A percentile compares a stretch with the other conserved stretches of the same genome.
These are phyloP conservation scores for Moniliophthora roreri DNA, from an alignment of 1,284 basidiomycete species.

Conservation along the genomic window DNA sequence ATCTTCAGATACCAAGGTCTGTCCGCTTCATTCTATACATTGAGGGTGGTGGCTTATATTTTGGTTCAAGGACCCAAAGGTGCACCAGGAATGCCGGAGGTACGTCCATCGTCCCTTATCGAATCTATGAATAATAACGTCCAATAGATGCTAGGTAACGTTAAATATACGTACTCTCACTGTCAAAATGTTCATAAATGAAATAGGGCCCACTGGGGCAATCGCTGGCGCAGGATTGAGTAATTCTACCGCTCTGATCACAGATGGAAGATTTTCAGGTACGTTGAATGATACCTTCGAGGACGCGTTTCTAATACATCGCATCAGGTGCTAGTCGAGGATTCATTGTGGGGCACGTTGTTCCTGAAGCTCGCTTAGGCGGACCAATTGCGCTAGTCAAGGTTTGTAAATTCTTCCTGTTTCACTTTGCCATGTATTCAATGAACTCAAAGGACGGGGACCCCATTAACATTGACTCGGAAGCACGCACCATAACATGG, in stretches of 20 bases:
- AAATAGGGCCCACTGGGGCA: constrained; percentile 79
- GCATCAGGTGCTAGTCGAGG: constrained; percentile 39
- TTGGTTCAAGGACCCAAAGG: constrained; percentile 53
- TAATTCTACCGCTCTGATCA: constrained; percentile 89
- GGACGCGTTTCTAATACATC: neutral
- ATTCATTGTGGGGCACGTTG: constrained; percentile 78
- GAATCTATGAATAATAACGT: constrained; percentile 8
- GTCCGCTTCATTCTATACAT: constrained; percentile 1
- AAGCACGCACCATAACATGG: constrained; percentile 79
- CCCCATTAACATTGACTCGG: constrained; percentile 79
- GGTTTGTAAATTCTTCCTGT: neutral
- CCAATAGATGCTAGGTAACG: constrained; percentile 47
- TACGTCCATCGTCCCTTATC: constrained; percentile 22
- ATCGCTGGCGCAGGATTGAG: constrained; percentile 94
- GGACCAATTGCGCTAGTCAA: constrained; percentile 91
- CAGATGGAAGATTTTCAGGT: constrained; percentile 96
- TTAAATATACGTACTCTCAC: neutral
- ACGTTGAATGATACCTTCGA: constrained; percentile 37
- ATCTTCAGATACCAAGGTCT: constrained; percentile 94
- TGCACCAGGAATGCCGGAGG: constrained; percentile 96
- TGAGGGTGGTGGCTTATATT: no score
- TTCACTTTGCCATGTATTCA: neutral
- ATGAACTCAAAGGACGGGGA: constrained; percentile 74
- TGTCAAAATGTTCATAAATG: constrained; percentile 13
- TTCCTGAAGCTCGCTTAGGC: constrained; percentile 90